Conservation (phyloP, 1,284 basidiomycete genomes). For the Microbotryomycetes sp. region DNA sequence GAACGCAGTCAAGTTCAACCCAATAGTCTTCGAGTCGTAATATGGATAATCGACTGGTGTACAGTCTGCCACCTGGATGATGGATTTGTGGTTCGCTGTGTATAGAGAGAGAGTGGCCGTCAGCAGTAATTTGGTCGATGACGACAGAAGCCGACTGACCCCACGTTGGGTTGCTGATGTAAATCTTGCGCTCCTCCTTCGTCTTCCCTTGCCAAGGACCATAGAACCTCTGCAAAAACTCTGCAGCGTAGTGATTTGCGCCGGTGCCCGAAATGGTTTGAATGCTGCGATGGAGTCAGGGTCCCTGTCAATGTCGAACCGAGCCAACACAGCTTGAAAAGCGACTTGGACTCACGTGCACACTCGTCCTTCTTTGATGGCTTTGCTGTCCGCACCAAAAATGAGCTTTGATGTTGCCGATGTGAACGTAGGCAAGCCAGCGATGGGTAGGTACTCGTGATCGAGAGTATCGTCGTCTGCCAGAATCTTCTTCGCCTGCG, state of each 20-base stretch:
- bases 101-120: too few species aligned
- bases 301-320: conserved; percentile 33
- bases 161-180: conserved; percentile 89
- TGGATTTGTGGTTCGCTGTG: conserved; percentile 80
- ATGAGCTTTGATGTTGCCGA: conserved; percentile 72
- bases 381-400: conserved; percentile 65
- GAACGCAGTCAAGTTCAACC: conserved; percentile 74
- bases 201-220: conserved; percentile 53
- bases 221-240: conserved; percentile 84
- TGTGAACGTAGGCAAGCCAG: conserved; percentile 76
- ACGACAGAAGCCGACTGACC: conserved; percentile 50
- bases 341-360: conserved; percentile 38
- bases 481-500: conserved; percentile 65
- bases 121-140: background rate
- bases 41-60: conserved; percentile 77
- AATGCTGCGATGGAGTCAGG: conserved; percentile 51
- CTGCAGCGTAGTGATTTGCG: conserved; percentile 83
- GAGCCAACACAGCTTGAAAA: background rate
- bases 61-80: conserved; percentile 78
- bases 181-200: conserved; percentile 54
- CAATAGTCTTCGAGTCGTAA: conserved; percentile 83
- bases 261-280: conserved; percentile 96
- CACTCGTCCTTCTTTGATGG: conserved; percentile 63
- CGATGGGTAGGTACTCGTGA: conserved; percentile 92
- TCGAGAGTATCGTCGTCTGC: conserved; percentile 63